Conservation (phyloP, 1,139 yeast species). For the Protomyces inouyei region DNA sequence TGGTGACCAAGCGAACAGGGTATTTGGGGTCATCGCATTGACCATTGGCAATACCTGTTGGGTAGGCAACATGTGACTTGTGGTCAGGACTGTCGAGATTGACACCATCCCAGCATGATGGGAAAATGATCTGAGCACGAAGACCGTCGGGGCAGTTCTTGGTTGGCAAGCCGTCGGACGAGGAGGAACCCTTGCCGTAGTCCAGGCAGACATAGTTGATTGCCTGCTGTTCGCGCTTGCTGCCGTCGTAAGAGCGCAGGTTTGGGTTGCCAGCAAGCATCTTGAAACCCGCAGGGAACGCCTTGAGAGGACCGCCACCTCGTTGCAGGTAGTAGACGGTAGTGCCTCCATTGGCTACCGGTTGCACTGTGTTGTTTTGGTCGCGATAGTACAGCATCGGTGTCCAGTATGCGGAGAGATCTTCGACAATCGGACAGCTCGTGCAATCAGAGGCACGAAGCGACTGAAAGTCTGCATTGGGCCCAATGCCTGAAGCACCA, state of each 20-base stretch:
- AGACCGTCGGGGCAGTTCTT: slow-evolving; percentile 29
- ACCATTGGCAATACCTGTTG: slow-evolving; percentile 14
- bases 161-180: slow-evolving; percentile 23
- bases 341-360: slow-evolving; percentile 21
- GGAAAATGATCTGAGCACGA: slow-evolving; percentile 28
- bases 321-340: slow-evolving; percentile 29
- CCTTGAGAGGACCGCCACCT: slow-evolving; percentile 15
- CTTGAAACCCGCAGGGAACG: slow-evolving; percentile 29
- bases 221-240: slow-evolving; percentile 10
- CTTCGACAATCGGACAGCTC: slow-evolving; percentile 23
- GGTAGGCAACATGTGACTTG: slow-evolving; percentile 28
- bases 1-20: slow-evolving; percentile 21
- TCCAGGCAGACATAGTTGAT: slow-evolving; percentile 28
- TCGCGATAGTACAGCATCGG: slow-evolving; percentile 26
- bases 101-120: slow-evolving; percentile 30
- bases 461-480: slow-evolving; percentile 3
- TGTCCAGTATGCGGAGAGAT: slow-evolving; percentile 25
- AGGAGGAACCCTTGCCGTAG: slow-evolving; percentile 15
- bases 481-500: slow-evolving; percentile 25
- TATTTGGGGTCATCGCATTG: slow-evolving; percentile 22
- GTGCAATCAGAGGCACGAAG: slow-evolving; percentile 19
- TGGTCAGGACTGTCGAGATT: slow-evolving; percentile 27
- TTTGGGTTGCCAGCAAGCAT: slow-evolving; percentile 27
- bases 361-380: slow-evolving; percentile 23
- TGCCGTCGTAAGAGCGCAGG: slow-evolving; percentile 16